A percentile compares a stretch with the other conserved stretches of the same genome.
Conservation (phyloP, 2,329 filamentous ascomycete genomes). For the Fusarium aywerte region DNA sequence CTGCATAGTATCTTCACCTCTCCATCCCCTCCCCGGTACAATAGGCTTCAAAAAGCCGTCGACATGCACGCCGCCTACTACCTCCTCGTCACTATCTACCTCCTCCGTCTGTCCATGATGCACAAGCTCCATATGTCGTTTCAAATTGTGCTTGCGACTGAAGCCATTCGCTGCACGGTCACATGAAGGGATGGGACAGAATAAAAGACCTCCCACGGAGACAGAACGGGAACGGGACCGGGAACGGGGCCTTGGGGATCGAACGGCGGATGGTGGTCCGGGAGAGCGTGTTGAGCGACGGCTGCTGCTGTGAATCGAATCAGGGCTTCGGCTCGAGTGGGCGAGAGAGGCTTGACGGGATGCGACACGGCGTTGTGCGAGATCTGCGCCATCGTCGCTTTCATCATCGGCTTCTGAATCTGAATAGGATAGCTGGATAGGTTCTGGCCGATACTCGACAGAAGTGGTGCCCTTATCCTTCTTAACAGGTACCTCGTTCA, state of each 20-base stretch:
- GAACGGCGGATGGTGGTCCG: conserved; percentile 12
- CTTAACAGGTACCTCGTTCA: conserved; percentile 54
- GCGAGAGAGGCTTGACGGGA: conserved; percentile 49
- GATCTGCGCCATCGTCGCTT: conserved; percentile 43
- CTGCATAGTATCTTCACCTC: conserved; percentile 49
- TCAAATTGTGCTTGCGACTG: conserved; percentile 50
- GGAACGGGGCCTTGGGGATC: conserved; percentile 42
- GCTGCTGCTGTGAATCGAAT: conserved; percentile 38
- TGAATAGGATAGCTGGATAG: conserved; percentile 41
- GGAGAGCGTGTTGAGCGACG: conserved; percentile 38
- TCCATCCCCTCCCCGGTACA: conserved; percentile 60
- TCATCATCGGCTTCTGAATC: conserved; percentile 41
- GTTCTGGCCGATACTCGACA: conserved; percentile 48
- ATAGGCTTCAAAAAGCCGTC: conserved; percentile 74
- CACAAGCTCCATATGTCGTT: conserved; percentile 53
- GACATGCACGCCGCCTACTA: conserved; percentile 71
- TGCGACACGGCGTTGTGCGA: conserved; percentile 46
- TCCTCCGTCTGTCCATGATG: conserved; percentile 53
- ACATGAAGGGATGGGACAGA: conserved; percentile 54
- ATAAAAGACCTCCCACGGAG: conserved; percentile 50
- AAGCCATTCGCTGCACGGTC: conserved; percentile 53
- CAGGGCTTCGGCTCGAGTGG: conserved; percentile 44
- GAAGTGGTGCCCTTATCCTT: conserved; percentile 42
- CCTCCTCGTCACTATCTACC: conserved; percentile 62
- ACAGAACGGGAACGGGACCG: conserved; percentile 45